These are phyloP conservation scores for Phyllachora maydis DNA, from an alignment of 2,329 filamentous ascomycete species.

Conservation along the genomic window DNA sequence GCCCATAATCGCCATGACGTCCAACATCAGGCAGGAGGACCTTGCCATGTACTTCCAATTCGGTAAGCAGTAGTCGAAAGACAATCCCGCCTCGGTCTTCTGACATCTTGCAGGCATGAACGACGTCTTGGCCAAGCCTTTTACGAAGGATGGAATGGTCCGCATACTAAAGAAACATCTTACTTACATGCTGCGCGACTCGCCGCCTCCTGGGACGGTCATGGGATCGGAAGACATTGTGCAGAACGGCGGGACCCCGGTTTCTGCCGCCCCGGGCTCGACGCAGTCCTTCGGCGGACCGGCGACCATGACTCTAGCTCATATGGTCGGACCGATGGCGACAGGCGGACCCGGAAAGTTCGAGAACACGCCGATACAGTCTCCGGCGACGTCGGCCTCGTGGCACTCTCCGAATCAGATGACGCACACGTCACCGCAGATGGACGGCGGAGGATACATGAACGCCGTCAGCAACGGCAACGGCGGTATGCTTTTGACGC, in stretches of 20 bases:
- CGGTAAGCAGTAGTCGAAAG: conserved; percentile 35
- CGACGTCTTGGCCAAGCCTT: conserved; percentile 89
- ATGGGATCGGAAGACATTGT: conserved; percentile 18
- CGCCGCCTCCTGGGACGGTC: conserved; percentile 13
- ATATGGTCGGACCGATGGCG: conserved; percentile 12
- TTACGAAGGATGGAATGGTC: conserved; percentile 72
- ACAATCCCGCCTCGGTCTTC: conserved; percentile 1
- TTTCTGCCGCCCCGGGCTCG: conserved; percentile 2
- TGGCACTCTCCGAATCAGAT: conserved; percentile 32
- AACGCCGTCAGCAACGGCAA: conserved; percentile 17
- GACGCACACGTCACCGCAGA: conserved; percentile 24
- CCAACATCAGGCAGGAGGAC: conserved; percentile 90
- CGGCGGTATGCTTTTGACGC: conserved; percentile 16
- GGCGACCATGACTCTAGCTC: conserved; percentile 5
- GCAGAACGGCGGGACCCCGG: conserved; percentile 9
- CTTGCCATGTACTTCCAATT: conserved; percentile 95
- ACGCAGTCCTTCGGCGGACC: conserved; percentile 1
- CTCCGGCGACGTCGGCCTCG: conserved; percentile 23
- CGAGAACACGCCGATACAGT: conserved; percentile 32
- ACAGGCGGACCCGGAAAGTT: conserved; percentile 22
- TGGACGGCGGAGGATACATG: conserved; percentile 24
- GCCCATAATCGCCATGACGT: conserved; percentile 96
- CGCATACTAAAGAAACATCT: conserved; percentile 79
- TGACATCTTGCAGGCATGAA: conserved; percentile 56
- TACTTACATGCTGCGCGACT: conserved; percentile 57